phyloP scores from a whole-genome alignment of 2,329 filamentous ascomycete genomes.

The Rutstroemia sp. region DNA sequence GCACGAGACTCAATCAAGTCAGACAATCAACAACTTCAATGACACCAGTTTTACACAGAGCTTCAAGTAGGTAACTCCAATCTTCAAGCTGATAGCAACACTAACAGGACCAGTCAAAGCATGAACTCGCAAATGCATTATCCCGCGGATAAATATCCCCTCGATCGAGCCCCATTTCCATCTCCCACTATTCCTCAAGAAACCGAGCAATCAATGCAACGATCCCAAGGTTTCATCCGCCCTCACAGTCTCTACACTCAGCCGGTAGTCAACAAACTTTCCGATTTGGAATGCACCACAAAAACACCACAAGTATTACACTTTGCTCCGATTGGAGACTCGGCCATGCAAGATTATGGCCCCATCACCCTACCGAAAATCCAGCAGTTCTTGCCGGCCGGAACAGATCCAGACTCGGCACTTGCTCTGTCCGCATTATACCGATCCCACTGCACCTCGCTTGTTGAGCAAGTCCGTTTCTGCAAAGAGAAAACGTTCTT shows the following conservation, averaged over 20 bases:
- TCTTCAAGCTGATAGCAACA: neutral
- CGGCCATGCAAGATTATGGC: constrained; percentile 55
- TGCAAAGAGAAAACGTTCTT: constrained; percentile 97
- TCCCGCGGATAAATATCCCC: constrained; percentile 27
- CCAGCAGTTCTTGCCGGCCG: constrained; percentile 67
- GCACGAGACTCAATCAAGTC: constrained; percentile 35
- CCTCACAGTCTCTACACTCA: constrained; percentile 52
- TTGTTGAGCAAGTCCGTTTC: constrained; percentile 91
- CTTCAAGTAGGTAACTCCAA: constrained; percentile 38
- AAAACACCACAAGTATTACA: constrained; percentile 54
- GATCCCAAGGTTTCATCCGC: constrained; percentile 29
- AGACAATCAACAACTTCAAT: constrained; percentile 41
- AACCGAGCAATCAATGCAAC: constrained; percentile 22
- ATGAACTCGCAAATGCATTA: constrained; percentile 24
- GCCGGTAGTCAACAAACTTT: constrained; percentile 46
- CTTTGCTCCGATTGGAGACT: constrained; percentile 52
- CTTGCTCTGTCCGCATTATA: constrained; percentile 83
- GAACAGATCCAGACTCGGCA: constrained; percentile 81
- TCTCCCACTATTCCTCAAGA: constrained; percentile 34
- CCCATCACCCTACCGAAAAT: constrained; percentile 79
- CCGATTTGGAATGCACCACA: constrained; percentile 50
- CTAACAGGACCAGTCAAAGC: constrained; percentile 22
- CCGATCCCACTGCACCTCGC: constrained; percentile 86
- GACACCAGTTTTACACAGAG: constrained; percentile 42
- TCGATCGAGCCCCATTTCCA: constrained; percentile 32